Evolutionary conservation across 805 yeast genomes (phyloP).

Genomic region (Limtongozyma cylindracea): DNA sequence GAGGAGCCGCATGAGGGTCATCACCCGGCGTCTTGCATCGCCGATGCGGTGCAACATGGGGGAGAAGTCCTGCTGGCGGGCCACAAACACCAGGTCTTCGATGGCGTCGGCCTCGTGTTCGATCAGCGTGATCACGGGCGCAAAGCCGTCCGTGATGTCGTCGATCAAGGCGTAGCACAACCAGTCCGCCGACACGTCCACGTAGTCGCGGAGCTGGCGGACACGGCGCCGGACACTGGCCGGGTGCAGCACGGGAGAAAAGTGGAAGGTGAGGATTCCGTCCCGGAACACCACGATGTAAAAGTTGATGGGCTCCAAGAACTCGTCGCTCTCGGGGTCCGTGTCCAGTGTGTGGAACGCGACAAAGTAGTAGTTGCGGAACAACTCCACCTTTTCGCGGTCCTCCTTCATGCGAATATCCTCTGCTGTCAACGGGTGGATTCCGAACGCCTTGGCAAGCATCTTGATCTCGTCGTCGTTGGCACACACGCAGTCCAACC

Average conservation of each 20-base stretch:
- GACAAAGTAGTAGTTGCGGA: slow-evolving; percentile 75
- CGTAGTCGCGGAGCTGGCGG: slow-evolving; percentile 54
- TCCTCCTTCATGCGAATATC: slow-evolving; percentile 93
- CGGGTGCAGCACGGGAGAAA: slow-evolving; percentile 29
- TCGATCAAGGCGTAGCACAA: slow-evolving; percentile 60
- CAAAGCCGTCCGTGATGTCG: slow-evolving; percentile 70
- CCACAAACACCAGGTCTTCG: slow-evolving; percentile 67
- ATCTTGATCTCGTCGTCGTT: slow-evolving; percentile 89
- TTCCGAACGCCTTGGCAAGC: slow-evolving; percentile 80
- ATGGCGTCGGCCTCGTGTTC: slow-evolving; percentile 68
- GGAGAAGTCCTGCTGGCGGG: slow-evolving; percentile 50
- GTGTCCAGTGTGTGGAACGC: slow-evolving; percentile 93
- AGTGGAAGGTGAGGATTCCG: slow-evolving; percentile 35
- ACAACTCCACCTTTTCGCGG: slow-evolving; percentile 89
- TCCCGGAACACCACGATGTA: slow-evolving; percentile 38
- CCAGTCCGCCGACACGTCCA: slow-evolving; percentile 63
- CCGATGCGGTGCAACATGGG: slow-evolving; percentile 66
- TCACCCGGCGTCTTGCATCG: slow-evolving; percentile 70
- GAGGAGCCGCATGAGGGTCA: slow-evolving; percentile 74
- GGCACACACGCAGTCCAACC: slow-evolving; percentile 88
- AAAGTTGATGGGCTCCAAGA: slow-evolving; percentile 47
- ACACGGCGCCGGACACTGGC: slow-evolving; percentile 64
- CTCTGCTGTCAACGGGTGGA: slow-evolving; percentile 94
- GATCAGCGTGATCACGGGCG: slow-evolving; percentile 53
- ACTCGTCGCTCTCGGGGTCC: slow-evolving; percentile 60